Base-by-base conservation (phyloP, 179 eudicot species). In the Patellifolia procumbens region DNA sequence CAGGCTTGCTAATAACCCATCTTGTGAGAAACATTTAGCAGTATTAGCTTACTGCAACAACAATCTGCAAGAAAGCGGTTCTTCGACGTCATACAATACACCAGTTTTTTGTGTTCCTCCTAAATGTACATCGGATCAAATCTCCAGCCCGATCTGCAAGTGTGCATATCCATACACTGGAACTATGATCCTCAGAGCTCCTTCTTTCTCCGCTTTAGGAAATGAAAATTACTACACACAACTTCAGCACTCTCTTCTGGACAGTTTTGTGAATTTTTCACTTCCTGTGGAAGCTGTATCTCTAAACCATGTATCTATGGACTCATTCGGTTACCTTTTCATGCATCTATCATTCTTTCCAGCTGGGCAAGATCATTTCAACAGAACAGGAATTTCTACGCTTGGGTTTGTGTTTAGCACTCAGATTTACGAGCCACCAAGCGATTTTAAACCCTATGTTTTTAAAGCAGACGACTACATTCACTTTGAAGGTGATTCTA, bases 271-370 rank as follows among this genome's bases (percentile, higher is more conserved):
- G 56, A 67, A 78, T 28, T 78, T 76, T 58, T 77, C 77, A 39
- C 86, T 91, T 28, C 92, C 91, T 22, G 91, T 92, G 73, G 91
- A 91, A 64, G 84, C 97, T 0, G 77, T 92, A 75, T 64, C 83
- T 26, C 43, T 88, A 35, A 83, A 83, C 51, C 68, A 85, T 77
- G 86, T 90, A 66, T 35, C 75, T 9, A 39, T 66, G 8, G 82
- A 86, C 65, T 28, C 28, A 10, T 71, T 72, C 24, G 78, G 84
- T 43, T 86, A 87, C 82, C 82, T 88, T 29, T 74, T 72, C 43
- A 63, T 88, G 73, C 68, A 35, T 15, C 22, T 89, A 29, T 69
- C 80, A 39, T 67, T 92, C 43, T 92, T 89, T 85, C 96, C 96
- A 22, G 72, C 79, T 12, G 81, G 77, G 34, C 73, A 83, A 68